These are phyloP conservation scores for Calophaca sinica DNA, from an alignment of 306 rosid species.

Conservation along the genomic window DNA sequence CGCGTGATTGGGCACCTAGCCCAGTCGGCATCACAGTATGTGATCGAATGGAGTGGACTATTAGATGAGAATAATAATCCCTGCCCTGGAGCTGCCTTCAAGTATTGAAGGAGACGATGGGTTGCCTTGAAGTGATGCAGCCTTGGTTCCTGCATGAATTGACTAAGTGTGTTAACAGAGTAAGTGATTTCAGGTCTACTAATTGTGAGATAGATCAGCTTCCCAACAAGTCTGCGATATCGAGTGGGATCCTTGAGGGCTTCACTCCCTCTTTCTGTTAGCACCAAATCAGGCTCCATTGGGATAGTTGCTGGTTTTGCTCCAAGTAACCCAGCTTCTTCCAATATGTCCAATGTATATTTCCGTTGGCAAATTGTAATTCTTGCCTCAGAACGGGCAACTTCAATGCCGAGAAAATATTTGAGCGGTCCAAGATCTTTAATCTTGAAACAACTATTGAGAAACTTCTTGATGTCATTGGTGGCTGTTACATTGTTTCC, in stretches of 20 bases:
- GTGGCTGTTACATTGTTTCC: no score
- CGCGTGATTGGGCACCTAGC: background rate
- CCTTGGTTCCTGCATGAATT: constrained; percentile 15
- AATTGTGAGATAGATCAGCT: no score
- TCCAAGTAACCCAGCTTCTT: background rate
- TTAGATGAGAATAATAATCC: background rate
- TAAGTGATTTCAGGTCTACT: background rate
- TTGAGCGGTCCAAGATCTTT: no score
- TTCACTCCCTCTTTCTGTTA: background rate
- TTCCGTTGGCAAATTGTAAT: no score
- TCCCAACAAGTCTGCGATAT: no score
- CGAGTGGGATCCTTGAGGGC: background rate
- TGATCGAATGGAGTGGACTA: background rate
- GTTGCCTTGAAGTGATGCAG: background rate
- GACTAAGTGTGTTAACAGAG: background rate
- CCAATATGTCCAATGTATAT: background rate
- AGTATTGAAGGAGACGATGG: background rate
- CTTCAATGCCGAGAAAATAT: no score
- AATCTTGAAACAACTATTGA: no score
- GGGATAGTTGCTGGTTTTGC: background rate
- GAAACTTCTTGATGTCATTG: no score
- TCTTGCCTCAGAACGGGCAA: no score
- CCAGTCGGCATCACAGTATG: background rate
- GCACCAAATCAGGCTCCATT: background rate
- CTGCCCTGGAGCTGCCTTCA: background rate